phyloP scores from a whole-genome alignment of 306 rosid genomes.

The Ormosia semicastrata region DNA sequence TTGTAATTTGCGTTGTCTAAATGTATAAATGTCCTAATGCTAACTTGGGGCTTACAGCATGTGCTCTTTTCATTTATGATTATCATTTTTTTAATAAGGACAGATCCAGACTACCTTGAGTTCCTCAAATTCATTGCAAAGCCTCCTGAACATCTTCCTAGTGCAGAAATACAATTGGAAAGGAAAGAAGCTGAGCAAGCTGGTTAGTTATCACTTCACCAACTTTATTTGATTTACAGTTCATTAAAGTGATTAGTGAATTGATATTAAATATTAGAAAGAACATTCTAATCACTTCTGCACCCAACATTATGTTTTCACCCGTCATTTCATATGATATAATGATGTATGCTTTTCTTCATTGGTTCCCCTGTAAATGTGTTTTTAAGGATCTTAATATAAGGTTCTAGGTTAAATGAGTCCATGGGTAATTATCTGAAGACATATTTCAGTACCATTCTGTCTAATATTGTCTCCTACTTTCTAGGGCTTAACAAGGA shows the following conservation, averaged over 20 bases:
- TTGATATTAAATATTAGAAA: background rate
- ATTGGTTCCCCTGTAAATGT: background rate
- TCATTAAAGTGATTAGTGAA: background rate
- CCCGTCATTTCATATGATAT: background rate
- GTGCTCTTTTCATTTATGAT: slow-evolving; percentile 12
- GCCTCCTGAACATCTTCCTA: slow-evolving; percentile 90
- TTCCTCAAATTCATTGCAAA: slow-evolving; percentile 83
- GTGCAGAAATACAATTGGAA: slow-evolving; percentile 98
- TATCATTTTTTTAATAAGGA: slow-evolving; percentile 9
- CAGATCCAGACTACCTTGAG: slow-evolving; percentile 95
- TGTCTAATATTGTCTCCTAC: slow-evolving; percentile 13
- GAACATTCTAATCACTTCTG: background rate
- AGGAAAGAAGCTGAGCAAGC: slow-evolving; percentile 97
- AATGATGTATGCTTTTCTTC: background rate
- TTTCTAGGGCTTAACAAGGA: slow-evolving; percentile 75
- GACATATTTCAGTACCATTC: slow-evolving; percentile 2
- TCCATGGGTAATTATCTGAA: background rate
- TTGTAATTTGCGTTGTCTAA: background rate
- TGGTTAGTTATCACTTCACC: slow-evolving; percentile 57
- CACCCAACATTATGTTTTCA: background rate
- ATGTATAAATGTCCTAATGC: background rate
- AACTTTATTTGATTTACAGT: background rate
- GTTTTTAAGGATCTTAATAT: slow-evolving; percentile 8
- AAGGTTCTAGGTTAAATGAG: slow-evolving; percentile 3
- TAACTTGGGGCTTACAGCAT: background rate